These are phyloP conservation scores for Teratosphaeria gauchensis DNA, from an alignment of 2,329 filamentous ascomycete genomes.

Conservation along the genomic window DNA sequence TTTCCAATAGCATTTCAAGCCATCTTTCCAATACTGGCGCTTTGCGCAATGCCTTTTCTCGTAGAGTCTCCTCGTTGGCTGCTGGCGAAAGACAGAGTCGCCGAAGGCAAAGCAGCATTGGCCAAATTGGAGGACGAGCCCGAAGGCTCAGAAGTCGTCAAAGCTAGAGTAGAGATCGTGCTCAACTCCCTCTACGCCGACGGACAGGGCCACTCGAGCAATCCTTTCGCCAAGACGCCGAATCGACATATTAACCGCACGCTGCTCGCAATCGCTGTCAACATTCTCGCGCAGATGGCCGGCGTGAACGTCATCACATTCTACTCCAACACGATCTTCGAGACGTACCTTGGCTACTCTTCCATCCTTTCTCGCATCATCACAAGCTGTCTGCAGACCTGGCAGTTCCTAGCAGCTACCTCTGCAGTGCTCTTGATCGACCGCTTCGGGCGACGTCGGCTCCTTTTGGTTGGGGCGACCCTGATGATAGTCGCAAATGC, in stretches of 20 bases:
- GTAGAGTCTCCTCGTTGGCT: slow-evolving; percentile 20
- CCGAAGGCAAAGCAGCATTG: slow-evolving; percentile 20
- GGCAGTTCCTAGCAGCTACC: slow-evolving; percentile 19
- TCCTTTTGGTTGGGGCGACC: slow-evolving; percentile 19
- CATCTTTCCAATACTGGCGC: slow-evolving; percentile 31
- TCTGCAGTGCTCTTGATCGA: slow-evolving; percentile 21
- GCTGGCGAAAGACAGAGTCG: slow-evolving; percentile 13
- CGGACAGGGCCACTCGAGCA: slow-evolving; percentile 12
- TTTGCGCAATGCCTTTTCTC: slow-evolving; percentile 23
- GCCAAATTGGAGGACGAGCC: slow-evolving; percentile 13
- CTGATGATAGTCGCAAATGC: slow-evolving; percentile 19
- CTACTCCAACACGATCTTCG: slow-evolving; percentile 17
- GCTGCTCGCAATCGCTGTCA: slow-evolving; percentile 16
- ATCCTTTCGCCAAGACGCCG: slow-evolving; percentile 16
- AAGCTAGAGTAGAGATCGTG: slow-evolving; percentile 9
- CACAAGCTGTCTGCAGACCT: slow-evolving; percentile 18
- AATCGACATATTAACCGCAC: slow-evolving; percentile 18
- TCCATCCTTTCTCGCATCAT: slow-evolving; percentile 14
- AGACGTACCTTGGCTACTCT: slow-evolving; percentile 13
- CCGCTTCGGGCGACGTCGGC: slow-evolving; percentile 19
- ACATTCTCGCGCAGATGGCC: slow-evolving; percentile 16
- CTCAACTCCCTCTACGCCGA: slow-evolving; percentile 13
- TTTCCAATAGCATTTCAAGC: slow-evolving; percentile 36
- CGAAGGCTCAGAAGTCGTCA: slow-evolving; percentile 13
- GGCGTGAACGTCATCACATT: slow-evolving; percentile 21